Percentiles rank a stretch among this genome's conserved stretches.
These are phyloP conservation scores for Daucus carota DNA, from an alignment of 129 eudicot genomes.

Conservation along the genomic window DH1_v3.0 NC_030382.2:33205501-33206000, in stretches of 20 bases:
- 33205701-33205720: not conserved
- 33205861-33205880: not conserved
- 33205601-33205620: not conserved
- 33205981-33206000: no score
- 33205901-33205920: no score
- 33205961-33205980: no score
- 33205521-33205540: not conserved
- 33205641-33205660: not conserved
- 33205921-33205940: no score
- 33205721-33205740: not conserved
- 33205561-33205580: constrained; percentile 4
- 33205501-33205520: constrained; percentile 9
- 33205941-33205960: no score
- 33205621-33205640: constrained; percentile 1
- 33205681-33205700: not conserved
- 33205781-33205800: not conserved
- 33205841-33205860: not conserved
- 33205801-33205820: not conserved
- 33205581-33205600: not conserved
- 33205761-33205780: not conserved
- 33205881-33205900: no score
- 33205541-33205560: not conserved
- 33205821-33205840: not conserved
- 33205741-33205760: not conserved
- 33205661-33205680: not conserved